Base-by-base conservation (phyloP, 2,329 filamentous ascomycete genomes). In the Penicillium sp. region DNA sequence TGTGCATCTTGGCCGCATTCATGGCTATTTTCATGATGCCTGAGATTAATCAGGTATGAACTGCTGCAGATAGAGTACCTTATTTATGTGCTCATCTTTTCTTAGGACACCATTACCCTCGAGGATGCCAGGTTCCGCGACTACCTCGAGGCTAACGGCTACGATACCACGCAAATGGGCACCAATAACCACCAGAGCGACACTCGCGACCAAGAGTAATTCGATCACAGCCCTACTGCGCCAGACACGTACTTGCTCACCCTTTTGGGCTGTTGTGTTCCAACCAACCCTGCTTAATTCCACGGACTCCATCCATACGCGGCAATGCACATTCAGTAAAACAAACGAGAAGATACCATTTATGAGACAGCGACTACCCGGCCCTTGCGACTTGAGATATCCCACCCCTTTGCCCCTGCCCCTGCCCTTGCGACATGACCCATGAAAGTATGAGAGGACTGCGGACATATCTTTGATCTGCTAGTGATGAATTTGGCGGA, bases 51-150 rank as follows among this genome's bases (percentile, higher is more conserved):
- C 85, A 81, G 71, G 78, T 76, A 64, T 13, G 66, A 25, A 33
- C 39, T 25, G 12, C 8, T 35, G 13, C n/a, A 44, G 3, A 13
- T 35, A n/a, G 13, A 17, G 10, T 7, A 19, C 17, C 1, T 27
- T 13, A 10, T 7, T 23, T 3, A 41, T 13, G 4, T 23, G 17
- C 58, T 65, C 2, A n/a, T 83, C 3, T 2, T n/a, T 25, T 29
- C 49, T 7, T 13, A 96, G 76, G 89, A 96, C 67, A 96, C 91
- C 0, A 96, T 97, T 61, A 84, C 87, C 0, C 69, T 82, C 17
- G 93, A 97, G 74, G 92, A 97, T 68, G 70, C 79, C 9, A 82
- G 83, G 43, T 97, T 96, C 78, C 83, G 90, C 35, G 83, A 78
- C 19, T 96, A 89, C 70, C 79, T 97, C 13, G 81, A 86, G 68